Evolutionary conservation across 202 grass and related monocot genomes (phyloP), one percentile per base, ranked within the genome.

Genomic region (Setaria italica): DNA sequence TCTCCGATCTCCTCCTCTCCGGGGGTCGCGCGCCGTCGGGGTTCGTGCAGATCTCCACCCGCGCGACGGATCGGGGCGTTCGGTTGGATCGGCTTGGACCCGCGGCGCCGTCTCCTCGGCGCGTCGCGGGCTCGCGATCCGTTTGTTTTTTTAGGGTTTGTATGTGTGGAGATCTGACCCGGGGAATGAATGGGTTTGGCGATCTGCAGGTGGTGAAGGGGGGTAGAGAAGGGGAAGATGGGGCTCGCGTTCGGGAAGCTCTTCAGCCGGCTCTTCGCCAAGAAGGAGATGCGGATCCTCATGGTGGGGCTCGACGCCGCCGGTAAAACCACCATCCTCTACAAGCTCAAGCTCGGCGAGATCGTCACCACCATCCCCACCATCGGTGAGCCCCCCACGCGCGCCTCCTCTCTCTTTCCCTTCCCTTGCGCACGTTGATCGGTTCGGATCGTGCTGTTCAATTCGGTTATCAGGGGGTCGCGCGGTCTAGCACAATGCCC

Each of bases 221-320:
- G 54, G 46, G 10, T 8, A 19, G 0, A 42, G 17, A 15, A 12
- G 59, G 43, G 12, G 4, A 35, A 80, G 68, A 88, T 88, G 87
- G 87, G 87, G 81, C 67, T 88, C 46, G 76, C 81, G 58, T 88
- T 88, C 81, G 87, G 87, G 62, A 94, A 94, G 84, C 87, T 94
- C 11, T 95, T 95, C 80, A 95, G 93, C 80, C 86, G 90, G 49
- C 90, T 95, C 29, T 95, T 95, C 82, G 90, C 93, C 47, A 95
- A 95, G 90, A 95, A 92, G 85, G 93, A 95, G 87, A 95, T 95
- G 93, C 81, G 93, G 70, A 95, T 95, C 81, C 85, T 95, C 82
- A 95, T 95, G 90, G 93, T 95, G 12, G 93, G 93, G 21, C 93
- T 95, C n/a, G 93, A 90, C 59, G 93, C 93, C n/a, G 88, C 93